Conservation (phyloP, 2,329 filamentous ascomycete species). For the Calonectria multiphialidica region DNA sequence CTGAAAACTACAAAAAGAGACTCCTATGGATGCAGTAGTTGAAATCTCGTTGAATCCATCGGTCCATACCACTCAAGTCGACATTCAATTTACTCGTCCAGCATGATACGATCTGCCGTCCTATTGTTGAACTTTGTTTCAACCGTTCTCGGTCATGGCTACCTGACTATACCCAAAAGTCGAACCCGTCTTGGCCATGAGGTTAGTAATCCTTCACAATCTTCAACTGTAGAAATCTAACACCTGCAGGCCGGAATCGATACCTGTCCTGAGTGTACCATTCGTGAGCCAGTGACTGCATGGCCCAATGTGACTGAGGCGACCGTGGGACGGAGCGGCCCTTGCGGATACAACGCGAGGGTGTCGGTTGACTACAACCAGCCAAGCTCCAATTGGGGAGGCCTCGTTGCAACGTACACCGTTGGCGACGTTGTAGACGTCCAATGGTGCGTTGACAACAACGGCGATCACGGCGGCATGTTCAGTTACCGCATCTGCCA, state of each 20-base stretch:
- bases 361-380: constrained; percentile 66
- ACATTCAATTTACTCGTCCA: background rate
- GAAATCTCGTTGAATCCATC: too few species aligned
- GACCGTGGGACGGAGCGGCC: constrained; percentile 60
- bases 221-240: background rate
- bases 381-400: constrained; percentile 59
- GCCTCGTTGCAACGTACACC: constrained; percentile 57
- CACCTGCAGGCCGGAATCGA: constrained; percentile 57
- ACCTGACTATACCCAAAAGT: constrained; percentile 32
- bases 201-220: background rate
- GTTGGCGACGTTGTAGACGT: constrained; percentile 61
- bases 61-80: too few species aligned
- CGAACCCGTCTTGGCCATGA: constrained; percentile 34
- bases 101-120: background rate
- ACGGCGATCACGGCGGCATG: constrained; percentile 62
- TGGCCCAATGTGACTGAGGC: constrained; percentile 61
- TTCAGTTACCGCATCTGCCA: constrained; percentile 54
- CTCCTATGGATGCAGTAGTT: too few species aligned
- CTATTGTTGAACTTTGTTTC: background rate
- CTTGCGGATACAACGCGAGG: constrained; percentile 66
- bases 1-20: too few species aligned
- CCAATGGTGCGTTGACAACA: constrained; percentile 68
- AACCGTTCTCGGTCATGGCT: constrained; percentile 21
- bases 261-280: constrained; percentile 66
- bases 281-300: constrained; percentile 63